Evolutionary conservation across 106 monocot genomes (phyloP).

Genomic region (Narthecium ossifragum): DNA sequence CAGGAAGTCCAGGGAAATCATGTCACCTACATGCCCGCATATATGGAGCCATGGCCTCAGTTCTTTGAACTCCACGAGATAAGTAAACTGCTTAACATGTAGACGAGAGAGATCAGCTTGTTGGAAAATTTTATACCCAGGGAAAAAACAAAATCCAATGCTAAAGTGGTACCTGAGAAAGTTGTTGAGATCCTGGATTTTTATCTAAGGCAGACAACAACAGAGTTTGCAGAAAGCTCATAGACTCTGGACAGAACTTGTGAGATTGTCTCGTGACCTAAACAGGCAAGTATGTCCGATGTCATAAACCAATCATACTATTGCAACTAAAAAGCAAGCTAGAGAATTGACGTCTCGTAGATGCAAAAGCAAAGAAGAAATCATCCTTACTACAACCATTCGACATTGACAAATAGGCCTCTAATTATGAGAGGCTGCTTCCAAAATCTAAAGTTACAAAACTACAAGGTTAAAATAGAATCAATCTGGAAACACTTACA

Average conservation of each 20-base stretch:
- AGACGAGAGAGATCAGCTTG: too few relatives aligned
- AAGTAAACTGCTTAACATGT: conserved; percentile 21
- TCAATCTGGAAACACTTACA: conserved; percentile 62
- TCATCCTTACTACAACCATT: too few relatives aligned
- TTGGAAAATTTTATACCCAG: too few relatives aligned
- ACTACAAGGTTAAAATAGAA: too few relatives aligned
- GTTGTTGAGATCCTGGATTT: conserved; percentile 22
- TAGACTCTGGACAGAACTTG: conserved; percentile 78
- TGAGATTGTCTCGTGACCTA: conserved; percentile 71
- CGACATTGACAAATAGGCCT: too few relatives aligned
- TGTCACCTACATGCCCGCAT: conserved; percentile 24
- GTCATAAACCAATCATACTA: background rate
- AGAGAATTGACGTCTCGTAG: background rate
- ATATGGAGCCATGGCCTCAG: conserved; percentile 67
- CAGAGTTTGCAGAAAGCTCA: conserved; percentile 62
- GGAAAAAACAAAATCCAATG: background rate
- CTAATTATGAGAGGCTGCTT: too few relatives aligned
- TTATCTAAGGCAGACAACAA: conserved; percentile 40
- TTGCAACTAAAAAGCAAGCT: background rate
- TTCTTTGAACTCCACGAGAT: conserved; percentile 44
- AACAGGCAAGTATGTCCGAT: conserved; percentile 3
- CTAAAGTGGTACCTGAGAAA: conserved; percentile 42
- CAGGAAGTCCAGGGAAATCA: conserved; percentile 52
- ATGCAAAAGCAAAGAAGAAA: too few relatives aligned
- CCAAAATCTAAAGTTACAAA: too few relatives aligned